Evolutionary conservation across 2,329 filamentous ascomycete genomes (phyloP).

Genomic region (Penicillium griseofulvum): DNA sequence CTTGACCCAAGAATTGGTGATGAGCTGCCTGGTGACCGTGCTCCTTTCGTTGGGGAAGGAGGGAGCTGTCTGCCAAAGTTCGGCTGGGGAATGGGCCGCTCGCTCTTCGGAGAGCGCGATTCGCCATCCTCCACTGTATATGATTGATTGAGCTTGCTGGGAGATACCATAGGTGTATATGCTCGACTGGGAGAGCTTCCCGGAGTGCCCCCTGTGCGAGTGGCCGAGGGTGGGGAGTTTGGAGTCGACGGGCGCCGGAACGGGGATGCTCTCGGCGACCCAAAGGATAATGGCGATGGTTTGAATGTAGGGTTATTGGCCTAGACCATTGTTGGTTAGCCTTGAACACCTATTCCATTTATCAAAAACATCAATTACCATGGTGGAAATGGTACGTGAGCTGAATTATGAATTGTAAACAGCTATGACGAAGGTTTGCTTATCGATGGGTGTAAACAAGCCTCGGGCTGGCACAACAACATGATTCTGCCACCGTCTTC

Average conservation of each 20-base stretch:
- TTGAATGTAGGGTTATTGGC: constrained; percentile 63
- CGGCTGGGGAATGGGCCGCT: constrained; percentile 32
- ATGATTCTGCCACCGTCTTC: constrained; percentile 1
- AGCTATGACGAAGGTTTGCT: constrained; percentile 8
- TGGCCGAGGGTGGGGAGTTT: constrained; percentile 56
- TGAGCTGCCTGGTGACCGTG: constrained; percentile 26
- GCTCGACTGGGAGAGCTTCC: constrained; percentile 46
- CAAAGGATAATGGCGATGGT: constrained; percentile 69
- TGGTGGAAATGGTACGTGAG: background rate
- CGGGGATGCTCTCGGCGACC: constrained; percentile 67
- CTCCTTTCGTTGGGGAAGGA: constrained; percentile 41
- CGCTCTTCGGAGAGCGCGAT: constrained; percentile 26
- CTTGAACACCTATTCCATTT: background rate
- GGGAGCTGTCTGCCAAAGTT: constrained; percentile 39
- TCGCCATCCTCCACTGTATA: constrained; percentile 46
- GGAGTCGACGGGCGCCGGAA: constrained; percentile 66
- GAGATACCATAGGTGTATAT: constrained; percentile 45
- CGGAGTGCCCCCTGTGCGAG: constrained; percentile 46
- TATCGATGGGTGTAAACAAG: constrained; percentile 16
- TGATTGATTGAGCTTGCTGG: constrained; percentile 48
- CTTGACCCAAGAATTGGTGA: constrained; percentile 31
- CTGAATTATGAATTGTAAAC: background rate
- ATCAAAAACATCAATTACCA: background rate
- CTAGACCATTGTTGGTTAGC: constrained; percentile 18
- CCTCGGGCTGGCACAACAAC: background rate